Base-by-base conservation (phyloP, 2,329 filamentous ascomycete genomes). In the Aureobasidium sp. region DNA sequence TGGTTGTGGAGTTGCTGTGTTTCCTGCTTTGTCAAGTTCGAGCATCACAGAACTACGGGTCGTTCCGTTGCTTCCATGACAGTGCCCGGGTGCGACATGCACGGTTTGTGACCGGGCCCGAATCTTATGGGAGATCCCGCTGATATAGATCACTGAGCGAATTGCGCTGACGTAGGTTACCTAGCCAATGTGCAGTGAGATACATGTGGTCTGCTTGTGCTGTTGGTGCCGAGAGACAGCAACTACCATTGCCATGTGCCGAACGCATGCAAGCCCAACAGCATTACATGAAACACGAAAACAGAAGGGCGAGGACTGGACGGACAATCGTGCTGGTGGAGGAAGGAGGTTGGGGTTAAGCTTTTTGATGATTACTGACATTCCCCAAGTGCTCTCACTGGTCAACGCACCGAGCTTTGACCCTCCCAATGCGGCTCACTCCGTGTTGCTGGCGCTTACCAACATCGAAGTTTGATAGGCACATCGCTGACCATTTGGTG, bases 401-500 rank as follows among this genome's bases (percentile, higher is more conserved):
- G 50, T 54, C 35, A 43, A 15, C 38, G 29, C 21, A 21, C 43
- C 43, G 29, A 38, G 51, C 51, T 55, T 43, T n/a, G 51, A 6
- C 51, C 37, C 27, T n/a, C 15, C 27, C 7, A 25, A 11, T 21
- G 35, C 51, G 51, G 51, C 37, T 55, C 51, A 55, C 51, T 55
- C 51, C 51, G 51, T n/a, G 27, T 7, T 17, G 23, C 25, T 21
- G 43, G 38, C 38, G 37, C 38, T 55, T 55, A 55, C 51, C 38
- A 33, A 42, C 51, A 55, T 55, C 51, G 51, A 33, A 31, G 51
- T 55, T 55, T 55, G 51, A 43, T 55, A 43, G 38, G 51, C 51
- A 43, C 51, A 55, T 55, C 51, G 51, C 51, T 55, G 51, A 55
- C 51, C 51, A 55, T 43, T 27, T 8, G 25, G 4, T 7, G 15